Evolutionary conservation across 2,329 filamentous ascomycete species (phyloP).

Genomic region (Aspergillus puulaauensis): DNA sequence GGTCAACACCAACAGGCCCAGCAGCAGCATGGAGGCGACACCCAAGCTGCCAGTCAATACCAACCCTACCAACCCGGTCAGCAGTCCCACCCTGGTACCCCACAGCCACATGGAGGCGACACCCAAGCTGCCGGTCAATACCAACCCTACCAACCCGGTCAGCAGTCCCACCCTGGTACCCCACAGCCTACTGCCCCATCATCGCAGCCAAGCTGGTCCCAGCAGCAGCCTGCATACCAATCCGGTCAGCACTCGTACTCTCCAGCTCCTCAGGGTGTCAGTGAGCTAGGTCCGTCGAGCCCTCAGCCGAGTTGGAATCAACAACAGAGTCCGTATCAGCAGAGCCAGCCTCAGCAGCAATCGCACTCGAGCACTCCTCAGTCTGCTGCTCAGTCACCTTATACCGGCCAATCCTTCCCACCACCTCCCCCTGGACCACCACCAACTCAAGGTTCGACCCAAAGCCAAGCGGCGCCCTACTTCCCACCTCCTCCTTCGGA

Average conservation of each 20-base stretch:
- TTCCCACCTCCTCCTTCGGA: slow-evolving; percentile 44
- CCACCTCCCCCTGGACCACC: slow-evolving; percentile 39
- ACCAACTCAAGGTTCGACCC: slow-evolving; percentile 17
- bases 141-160: not conserved
- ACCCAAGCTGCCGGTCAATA: not conserved
- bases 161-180: not conserved
- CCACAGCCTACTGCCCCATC: not conserved
- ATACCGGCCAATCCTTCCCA: slow-evolving; percentile 37
- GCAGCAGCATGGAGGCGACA: not conserved
- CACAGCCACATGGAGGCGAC: not conserved
- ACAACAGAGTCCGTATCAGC: slow-evolving; percentile 9
- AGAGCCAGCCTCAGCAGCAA: slow-evolving; percentile 11
- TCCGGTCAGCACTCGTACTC: not conserved
- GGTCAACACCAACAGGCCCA: not conserved
- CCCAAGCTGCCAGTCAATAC: not conserved
- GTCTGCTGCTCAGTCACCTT: slow-evolving; percentile 7
- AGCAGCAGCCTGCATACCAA: not conserved
- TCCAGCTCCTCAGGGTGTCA: not conserved
- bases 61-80: not conserved
- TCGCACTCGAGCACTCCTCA: slow-evolving; percentile 7
- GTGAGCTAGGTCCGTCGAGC: not conserved
- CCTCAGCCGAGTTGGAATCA: slow-evolving; percentile 1
- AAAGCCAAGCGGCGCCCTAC: slow-evolving; percentile 35
- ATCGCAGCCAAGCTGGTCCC: not conserved
- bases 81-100: not conserved